A percentile compares a stretch with the other conserved stretches of the same genome.
Evolutionary conservation across 1,284 basidiomycete genomes (phyloP).

Genomic region (Laetiporus sulphureus): DNA sequence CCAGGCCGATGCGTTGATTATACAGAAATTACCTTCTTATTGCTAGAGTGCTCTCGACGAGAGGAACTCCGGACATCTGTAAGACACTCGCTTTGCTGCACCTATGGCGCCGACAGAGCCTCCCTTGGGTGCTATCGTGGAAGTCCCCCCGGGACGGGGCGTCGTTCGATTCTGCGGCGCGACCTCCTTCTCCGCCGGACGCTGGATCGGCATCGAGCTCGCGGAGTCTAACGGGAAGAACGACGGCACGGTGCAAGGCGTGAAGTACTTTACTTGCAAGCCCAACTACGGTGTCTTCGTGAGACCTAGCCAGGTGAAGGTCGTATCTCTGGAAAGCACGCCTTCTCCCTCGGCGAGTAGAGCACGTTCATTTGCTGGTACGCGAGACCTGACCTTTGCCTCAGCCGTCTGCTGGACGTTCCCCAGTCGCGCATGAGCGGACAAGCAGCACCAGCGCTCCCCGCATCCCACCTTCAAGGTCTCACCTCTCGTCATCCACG

Average conservation of each 20-base stretch:
- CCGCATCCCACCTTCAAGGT: no score
- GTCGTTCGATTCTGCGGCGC: slow-evolving; percentile 83
- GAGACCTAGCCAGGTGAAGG: slow-evolving; percentile 79
- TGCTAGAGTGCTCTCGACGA: no score
- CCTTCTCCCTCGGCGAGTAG: slow-evolving; percentile 17
- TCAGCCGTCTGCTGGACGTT: slow-evolving; percentile 18
- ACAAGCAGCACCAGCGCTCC: slow-evolving; percentile 31
- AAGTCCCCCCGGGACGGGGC: slow-evolving; percentile 75
- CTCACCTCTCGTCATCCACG: slow-evolving; percentile 25
- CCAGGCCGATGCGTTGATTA: no score
- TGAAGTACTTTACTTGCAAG: slow-evolving; percentile 81
- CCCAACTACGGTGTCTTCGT: slow-evolving; percentile 86
- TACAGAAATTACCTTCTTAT: no score
- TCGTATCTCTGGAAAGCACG: slow-evolving; percentile 36
- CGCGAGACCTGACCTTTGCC: no score
- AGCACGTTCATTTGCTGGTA: no score
- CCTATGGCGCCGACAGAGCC: slow-evolving; percentile 26
- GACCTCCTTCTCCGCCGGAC: slow-evolving; percentile 82
- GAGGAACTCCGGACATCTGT: no score
- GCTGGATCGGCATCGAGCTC: slow-evolving; percentile 95
- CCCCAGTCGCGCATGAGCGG: slow-evolving; percentile 31
- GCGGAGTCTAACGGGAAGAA: slow-evolving; percentile 87
- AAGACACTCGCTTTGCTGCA: no score
- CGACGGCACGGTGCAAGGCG: slow-evolving; percentile 84
- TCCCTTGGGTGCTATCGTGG: slow-evolving; percentile 59